Base-by-base conservation (phyloP, 345 rosid genomes). In the Tarenaya hassleriana region DNA sequence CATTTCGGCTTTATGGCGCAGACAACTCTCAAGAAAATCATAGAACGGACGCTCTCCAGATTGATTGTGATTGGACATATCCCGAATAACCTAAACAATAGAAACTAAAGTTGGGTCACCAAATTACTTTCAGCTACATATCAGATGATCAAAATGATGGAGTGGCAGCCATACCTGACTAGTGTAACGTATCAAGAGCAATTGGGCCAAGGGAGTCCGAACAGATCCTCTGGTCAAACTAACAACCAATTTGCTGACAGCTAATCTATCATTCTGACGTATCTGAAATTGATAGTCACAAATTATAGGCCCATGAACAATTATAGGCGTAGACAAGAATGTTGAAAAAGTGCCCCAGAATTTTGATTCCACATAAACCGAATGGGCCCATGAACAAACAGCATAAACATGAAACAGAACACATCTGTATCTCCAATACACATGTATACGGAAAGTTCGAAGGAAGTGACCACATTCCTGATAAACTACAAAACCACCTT, bases 1-100 rank as follows among this genome's bases (percentile, higher is more conserved):
- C 96, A 87, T 88, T 80, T 91, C 98, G 38, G 96, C 86, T 72
- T 88, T 91, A 50, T 91, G 96, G 68, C 96, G 96, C 55, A 91
- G 77, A 69, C 98, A 88, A 62, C 92, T 74, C 77, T 91, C 98
- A 62, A 91, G 79, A 76, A 80, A 91, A 45, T 91, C 98, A 77
- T 82, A 91, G 65, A 91, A 88, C 7, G 96, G 98, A 63, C 96
- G 86, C 60, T 91, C 96, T 41, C 88, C 96, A 7, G 84, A 62
- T 68, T 87, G 96, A 37, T 79, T 67, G 63, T 73, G 82, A 56
- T 56, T 66, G 64, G 86, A 68, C 42, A 86, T 74, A 70, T 91
- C 98, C 46, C 84, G 87, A 55, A 88, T 91, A 67, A 91, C 96
- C 97, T 90, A 80, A 44, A 60, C 12, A 56, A 13, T 18, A 47